A percentile compares a stretch with the other conserved stretches of the same genome.
Conservation (phyloP, 306 rosid species). For the Crataegus laevigata region DNA sequence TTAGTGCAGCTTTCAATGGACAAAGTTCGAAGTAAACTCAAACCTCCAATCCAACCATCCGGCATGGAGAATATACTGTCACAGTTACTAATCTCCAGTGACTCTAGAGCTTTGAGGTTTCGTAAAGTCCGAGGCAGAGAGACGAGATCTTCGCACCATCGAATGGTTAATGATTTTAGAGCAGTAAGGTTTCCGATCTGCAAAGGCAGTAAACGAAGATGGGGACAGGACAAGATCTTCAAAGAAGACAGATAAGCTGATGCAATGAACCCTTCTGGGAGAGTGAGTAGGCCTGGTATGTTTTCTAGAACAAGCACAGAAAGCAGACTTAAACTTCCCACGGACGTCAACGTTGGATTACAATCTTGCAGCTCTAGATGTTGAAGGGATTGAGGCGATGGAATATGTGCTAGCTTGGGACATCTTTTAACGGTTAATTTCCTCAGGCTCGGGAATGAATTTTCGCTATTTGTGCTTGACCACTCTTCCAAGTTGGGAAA, state of each 20-base stretch:
- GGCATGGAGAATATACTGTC: background rate
- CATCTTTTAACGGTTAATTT: background rate
- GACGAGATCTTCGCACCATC: background rate
- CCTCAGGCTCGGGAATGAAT: background rate
- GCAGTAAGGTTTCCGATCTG: background rate
- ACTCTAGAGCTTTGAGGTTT: conserved; percentile 2
- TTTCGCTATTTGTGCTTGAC: background rate
- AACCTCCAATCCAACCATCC: background rate
- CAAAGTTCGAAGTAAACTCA: conserved; percentile 5
- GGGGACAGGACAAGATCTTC: conserved; percentile 1
- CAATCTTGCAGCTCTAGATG: conserved; percentile 3
- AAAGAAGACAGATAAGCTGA: background rate
- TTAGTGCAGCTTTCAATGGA: conserved; percentile 10
- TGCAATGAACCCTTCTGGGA: background rate
- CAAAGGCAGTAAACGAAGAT: background rate
- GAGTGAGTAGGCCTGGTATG: background rate
- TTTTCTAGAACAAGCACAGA: conserved; percentile 1
- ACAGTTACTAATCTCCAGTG: conserved; percentile 5
- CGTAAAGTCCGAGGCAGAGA: background rate
- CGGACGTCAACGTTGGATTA: background rate
- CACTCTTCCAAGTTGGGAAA: background rate
- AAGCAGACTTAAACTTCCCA: background rate
- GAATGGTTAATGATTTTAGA: conserved; percentile 9
- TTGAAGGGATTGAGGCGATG: background rate
- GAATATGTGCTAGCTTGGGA: background rate